phyloP scores from a whole-genome alignment of 495 filamentous ascomycete species.

The Trichoderma parareesei region DNA sequence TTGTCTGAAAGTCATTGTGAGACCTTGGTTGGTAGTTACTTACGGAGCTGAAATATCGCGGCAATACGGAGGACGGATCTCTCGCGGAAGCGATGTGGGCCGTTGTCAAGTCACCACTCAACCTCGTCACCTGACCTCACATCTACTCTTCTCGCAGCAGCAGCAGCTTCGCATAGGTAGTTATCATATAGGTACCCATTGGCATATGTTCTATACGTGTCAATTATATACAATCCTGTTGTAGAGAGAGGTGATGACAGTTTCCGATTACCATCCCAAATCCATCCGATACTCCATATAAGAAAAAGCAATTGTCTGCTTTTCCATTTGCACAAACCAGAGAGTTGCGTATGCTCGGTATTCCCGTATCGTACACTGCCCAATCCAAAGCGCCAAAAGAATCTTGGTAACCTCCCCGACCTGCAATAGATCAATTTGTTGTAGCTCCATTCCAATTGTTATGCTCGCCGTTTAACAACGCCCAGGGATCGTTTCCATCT shows the following conservation, averaged over 20 bases:
- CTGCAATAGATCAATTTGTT: neutral
- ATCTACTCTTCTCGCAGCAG: too few relatives aligned
- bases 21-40: too few relatives aligned
- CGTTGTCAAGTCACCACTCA: too few relatives aligned
- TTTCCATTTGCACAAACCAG: too few relatives aligned
- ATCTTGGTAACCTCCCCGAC: neutral
- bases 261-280: neutral
- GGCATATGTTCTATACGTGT: neutral
- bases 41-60: too few relatives aligned
- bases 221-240: neutral
- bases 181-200: neutral
- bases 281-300: too few relatives aligned
- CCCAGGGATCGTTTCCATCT: conserved; percentile 4
- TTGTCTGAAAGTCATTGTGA: too few relatives aligned
- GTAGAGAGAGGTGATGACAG: neutral
- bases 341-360: neutral
- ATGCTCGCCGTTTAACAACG: neutral
- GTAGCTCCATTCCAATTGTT: neutral
- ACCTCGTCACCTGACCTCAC: too few relatives aligned
- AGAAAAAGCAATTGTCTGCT: too few relatives aligned
- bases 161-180: neutral
- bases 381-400: neutral
- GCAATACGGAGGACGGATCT: too few relatives aligned
- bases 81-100: too few relatives aligned
- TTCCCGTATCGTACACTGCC: conserved; percentile 7